phyloP scores from a whole-genome alignment of 805 yeast species.

The Metschnikowia corniflorae region DNA sequence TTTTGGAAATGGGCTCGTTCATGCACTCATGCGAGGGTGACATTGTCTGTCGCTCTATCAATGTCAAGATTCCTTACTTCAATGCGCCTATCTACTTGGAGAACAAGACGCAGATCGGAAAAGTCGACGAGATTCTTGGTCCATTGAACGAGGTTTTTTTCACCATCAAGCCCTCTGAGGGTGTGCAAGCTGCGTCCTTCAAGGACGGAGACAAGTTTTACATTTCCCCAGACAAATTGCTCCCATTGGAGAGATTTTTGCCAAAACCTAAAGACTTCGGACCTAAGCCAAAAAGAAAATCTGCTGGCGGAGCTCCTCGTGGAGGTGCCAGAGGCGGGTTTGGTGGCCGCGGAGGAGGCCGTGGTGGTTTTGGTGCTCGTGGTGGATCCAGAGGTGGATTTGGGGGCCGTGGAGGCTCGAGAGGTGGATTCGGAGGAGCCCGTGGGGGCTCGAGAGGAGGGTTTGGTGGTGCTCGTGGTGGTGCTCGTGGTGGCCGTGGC shows the following conservation, averaged over 20 bases:
- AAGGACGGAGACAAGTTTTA: constrained; percentile 94
- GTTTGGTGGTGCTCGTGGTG: constrained; percentile 25
- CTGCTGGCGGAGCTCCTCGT: constrained; percentile 48
- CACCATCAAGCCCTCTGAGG: constrained; percentile 94
- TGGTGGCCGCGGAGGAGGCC: constrained; percentile 31
- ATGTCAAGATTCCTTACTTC: constrained; percentile 93
- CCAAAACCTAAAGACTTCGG: constrained; percentile 92
- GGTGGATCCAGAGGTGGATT: constrained; percentile 33
- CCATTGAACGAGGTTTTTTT: constrained; percentile 97
- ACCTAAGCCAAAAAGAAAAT: constrained; percentile 74
- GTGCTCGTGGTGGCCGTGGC: constrained; percentile 22
- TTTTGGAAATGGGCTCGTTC: constrained; percentile 91
- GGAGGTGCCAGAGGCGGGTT: constrained; percentile 40
- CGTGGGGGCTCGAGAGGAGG: constrained; percentile 41
- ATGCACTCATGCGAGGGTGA: constrained; percentile 95
- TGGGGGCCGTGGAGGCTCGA: constrained; percentile 24
- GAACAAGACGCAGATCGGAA: constrained; percentile 94
- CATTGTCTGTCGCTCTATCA: constrained; percentile 92
- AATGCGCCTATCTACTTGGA: constrained; percentile 97
- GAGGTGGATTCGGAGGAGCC: constrained; percentile 18
- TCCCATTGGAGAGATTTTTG: constrained; percentile 93
- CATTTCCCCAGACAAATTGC: constrained; percentile 91
- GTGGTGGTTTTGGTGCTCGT: constrained; percentile 35
- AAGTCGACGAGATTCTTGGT: constrained; percentile 96
- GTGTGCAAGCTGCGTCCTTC: constrained; percentile 91